Evolutionary conservation across 2,329 filamentous ascomycete genomes (phyloP).

Genomic region (Cordyceps cateniannulata): DNA sequence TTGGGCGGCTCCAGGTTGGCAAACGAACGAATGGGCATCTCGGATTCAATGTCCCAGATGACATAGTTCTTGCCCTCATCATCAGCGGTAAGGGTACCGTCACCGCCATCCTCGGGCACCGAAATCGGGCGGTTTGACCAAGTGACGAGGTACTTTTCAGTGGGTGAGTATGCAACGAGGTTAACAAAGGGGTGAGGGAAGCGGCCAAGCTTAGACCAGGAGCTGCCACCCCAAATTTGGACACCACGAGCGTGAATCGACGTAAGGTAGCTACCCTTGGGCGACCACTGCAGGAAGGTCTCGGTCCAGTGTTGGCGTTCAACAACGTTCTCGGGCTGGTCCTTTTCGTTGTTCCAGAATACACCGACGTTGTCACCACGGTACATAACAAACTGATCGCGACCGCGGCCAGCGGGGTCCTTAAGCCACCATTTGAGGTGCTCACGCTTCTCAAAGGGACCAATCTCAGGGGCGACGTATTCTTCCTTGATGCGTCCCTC

Average conservation of each 20-base stretch:
- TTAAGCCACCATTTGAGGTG: slow-evolving; percentile 91
- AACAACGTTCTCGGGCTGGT: slow-evolving; percentile 78
- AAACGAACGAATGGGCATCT: slow-evolving; percentile 87
- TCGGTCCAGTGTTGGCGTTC: slow-evolving; percentile 97
- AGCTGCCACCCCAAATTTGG: slow-evolving; percentile 88
- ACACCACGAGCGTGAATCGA: slow-evolving; percentile 95
- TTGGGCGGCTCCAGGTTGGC: slow-evolving; percentile 76
- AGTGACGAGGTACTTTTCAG: slow-evolving; percentile 88
- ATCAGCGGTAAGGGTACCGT: slow-evolving; percentile 77
- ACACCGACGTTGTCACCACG: slow-evolving; percentile 86
- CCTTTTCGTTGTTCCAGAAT: slow-evolving; percentile 98
- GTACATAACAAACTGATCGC: slow-evolving; percentile 95
- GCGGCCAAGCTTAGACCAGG: slow-evolving; percentile 84
- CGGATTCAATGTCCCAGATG: slow-evolving; percentile 92
- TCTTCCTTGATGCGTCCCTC: slow-evolving; percentile 91
- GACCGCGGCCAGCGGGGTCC: slow-evolving; percentile 69
- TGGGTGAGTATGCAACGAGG: slow-evolving; percentile 90
- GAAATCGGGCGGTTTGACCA: slow-evolving; percentile 94
- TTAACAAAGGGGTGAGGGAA: slow-evolving; percentile 96
- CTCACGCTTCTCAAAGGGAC: slow-evolving; percentile 89
- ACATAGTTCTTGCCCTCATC: slow-evolving; percentile 99
- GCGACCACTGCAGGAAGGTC: slow-evolving; percentile 96
- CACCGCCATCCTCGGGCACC: slow-evolving; percentile 80
- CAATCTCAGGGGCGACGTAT: slow-evolving; percentile 74
- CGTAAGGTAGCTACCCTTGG: slow-evolving; percentile 85